These are phyloP conservation scores for Trifolium pratense DNA, from an alignment of 306 rosid species.

Conservation along the genomic window DNA sequence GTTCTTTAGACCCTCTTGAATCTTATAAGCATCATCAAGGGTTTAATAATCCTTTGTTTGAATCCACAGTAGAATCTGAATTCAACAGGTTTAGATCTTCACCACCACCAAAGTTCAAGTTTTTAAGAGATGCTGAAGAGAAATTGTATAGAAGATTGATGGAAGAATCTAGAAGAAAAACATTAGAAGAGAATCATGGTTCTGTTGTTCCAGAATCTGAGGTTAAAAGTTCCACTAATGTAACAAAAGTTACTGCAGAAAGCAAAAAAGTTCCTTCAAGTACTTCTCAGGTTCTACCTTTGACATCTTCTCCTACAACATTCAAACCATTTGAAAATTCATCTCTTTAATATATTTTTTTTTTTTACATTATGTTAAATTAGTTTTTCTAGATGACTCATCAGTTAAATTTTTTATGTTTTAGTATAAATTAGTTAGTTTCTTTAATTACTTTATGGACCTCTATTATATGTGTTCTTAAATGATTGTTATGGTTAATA, in stretches of 20 bases:
- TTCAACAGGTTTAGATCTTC: slow-evolving; percentile 69
- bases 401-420: slow-evolving; percentile 38
- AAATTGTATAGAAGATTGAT: slow-evolving; percentile 61
- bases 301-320: slow-evolving; percentile 76
- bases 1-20: slow-evolving; percentile 55
- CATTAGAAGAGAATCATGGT: slow-evolving; percentile 39
- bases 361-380: slow-evolving; percentile 29
- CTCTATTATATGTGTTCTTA: too few relatives aligned
- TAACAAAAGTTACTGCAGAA: slow-evolving; percentile 22
- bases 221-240: slow-evolving; percentile 33
- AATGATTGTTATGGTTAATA: slow-evolving; percentile 44
- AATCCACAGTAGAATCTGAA: slow-evolving; percentile 61
- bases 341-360: slow-evolving; percentile 42
- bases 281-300: slow-evolving; percentile 83
- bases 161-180: slow-evolving; percentile 70
- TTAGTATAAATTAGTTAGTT: slow-evolving; percentile 10
- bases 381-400: slow-evolving; percentile 43
- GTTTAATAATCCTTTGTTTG: slow-evolving; percentile 88
- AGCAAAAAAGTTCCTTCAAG: slow-evolving; percentile 52
- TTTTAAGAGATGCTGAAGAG: slow-evolving; percentile 88
- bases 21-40: slow-evolving; percentile 66
- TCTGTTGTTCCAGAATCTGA: slow-evolving; percentile 39
- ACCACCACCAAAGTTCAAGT: slow-evolving; percentile 87
- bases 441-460: background rate
- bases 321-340: slow-evolving; percentile 52